Conservation (phyloP, 225 moss, liverwort and hornwort genomes). For the Climacium dendroides region DNA sequence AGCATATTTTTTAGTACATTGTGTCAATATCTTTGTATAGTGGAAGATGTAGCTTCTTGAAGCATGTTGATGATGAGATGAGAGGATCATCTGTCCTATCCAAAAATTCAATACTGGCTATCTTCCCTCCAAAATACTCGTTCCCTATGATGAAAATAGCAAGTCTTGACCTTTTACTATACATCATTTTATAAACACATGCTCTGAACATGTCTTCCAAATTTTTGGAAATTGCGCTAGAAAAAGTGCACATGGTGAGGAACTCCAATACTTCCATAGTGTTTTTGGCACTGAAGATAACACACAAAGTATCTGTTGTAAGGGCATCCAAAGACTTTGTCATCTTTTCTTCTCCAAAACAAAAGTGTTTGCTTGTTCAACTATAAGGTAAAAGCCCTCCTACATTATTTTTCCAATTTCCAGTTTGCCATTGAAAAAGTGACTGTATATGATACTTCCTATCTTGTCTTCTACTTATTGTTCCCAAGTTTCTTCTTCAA, state of each 20-base stretch:
- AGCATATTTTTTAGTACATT: neutral
- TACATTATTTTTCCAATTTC: neutral
- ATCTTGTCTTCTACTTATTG: neutral
- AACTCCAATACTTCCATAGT: neutral
- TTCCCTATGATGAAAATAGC: neutral
- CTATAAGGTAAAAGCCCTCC: neutral
- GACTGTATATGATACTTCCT: neutral
- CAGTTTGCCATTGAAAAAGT: neutral
- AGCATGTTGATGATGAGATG: neutral
- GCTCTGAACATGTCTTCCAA: neutral
- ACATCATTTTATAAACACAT: neutral
- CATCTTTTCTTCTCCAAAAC: neutral
- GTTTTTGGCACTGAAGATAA: neutral
- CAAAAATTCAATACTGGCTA: fast-evolving
- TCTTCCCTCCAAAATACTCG: neutral
- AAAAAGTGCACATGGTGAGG: neutral
- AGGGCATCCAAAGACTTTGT: neutral
- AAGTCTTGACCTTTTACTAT: neutral
- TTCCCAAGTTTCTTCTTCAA: neutral
- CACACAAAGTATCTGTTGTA: neutral
- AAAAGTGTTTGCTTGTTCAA: neutral
- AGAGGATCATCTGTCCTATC: neutral
- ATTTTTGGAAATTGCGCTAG: neutral
- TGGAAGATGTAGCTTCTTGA: neutral
- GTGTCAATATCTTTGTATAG: neutral